A percentile compares a stretch with the other conserved stretches of the same genome.
Conservation (phyloP, 805 yeast species). For the Kodamaea hsintzibuensis region DNA sequence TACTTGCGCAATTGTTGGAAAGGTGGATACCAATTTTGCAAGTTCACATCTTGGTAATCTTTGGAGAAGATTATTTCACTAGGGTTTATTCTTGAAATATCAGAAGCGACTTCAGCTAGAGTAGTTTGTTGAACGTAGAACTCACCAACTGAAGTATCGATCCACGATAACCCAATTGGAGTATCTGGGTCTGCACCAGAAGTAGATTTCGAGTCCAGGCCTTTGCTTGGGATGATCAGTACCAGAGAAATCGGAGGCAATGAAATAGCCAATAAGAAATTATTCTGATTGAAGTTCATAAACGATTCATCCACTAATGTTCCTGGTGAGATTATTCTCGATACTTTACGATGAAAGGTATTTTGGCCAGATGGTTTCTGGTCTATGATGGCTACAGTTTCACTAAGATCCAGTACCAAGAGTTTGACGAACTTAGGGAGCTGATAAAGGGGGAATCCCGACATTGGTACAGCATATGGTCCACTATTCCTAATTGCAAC, state of each 20-base stretch:
- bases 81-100: slow-evolving; percentile 77
- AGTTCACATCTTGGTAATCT: slow-evolving; percentile 37
- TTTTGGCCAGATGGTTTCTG: slow-evolving; percentile 41
- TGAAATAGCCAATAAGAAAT: slow-evolving; percentile 65
- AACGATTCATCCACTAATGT: slow-evolving; percentile 87
- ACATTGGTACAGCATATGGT: slow-evolving; percentile 62
- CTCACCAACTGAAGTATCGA: slow-evolving; percentile 83
- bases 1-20: slow-evolving; percentile 53
- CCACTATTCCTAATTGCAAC: slow-evolving; percentile 57
- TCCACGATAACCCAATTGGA: slow-evolving; percentile 79
- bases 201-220: not conserved
- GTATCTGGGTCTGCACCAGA: slow-evolving; percentile 35
- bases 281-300: slow-evolving; percentile 68
- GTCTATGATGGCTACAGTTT: slow-evolving; percentile 81
- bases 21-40: slow-evolving; percentile 50
- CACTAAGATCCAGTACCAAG: slow-evolving; percentile 67
- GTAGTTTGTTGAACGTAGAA: slow-evolving; percentile 67
- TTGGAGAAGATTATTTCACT: slow-evolving; percentile 69
- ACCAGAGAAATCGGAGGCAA: slow-evolving; percentile 46
- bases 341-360: slow-evolving; percentile 63
- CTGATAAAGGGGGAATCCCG: slow-evolving; percentile 83
- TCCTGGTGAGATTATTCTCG: slow-evolving; percentile 88
- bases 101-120: slow-evolving; percentile 61
- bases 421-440: slow-evolving; percentile 71
- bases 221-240: not conserved